Percentiles rank a stretch among this genome's conserved stretches.
phyloP scores from a whole-genome alignment of 306 rosid genomes.

The Fragaria vesca region DNA sequence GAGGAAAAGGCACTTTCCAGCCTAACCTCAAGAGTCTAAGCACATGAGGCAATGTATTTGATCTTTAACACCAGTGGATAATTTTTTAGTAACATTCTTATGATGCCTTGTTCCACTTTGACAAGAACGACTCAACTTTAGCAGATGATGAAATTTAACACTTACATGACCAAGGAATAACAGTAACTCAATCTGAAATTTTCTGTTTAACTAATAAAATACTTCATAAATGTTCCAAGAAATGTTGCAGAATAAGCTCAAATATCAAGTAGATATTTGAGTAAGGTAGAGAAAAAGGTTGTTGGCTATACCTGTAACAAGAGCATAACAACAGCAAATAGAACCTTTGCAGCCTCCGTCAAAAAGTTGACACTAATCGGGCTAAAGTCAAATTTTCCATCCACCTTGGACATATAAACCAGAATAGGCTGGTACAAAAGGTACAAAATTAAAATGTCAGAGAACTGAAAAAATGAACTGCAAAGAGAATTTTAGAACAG shows the following conservation, averaged over 20 bases:
- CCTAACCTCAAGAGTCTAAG: background rate
- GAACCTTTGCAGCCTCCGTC: constrained; percentile 82
- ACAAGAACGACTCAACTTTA: background rate
- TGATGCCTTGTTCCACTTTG: constrained; percentile 5
- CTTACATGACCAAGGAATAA: background rate
- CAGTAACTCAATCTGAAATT: constrained; percentile 3
- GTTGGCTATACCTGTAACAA: constrained; percentile 62
- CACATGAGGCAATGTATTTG: background rate
- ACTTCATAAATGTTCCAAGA: constrained; percentile 5
- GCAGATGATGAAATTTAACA: background rate
- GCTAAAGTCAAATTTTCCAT: constrained; percentile 96
- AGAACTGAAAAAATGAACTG: background rate
- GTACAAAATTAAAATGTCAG: constrained; percentile 27
- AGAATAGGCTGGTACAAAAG: constrained; percentile 77
- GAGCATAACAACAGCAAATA: constrained; percentile 93
- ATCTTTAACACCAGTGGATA: background rate
- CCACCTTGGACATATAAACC: constrained; percentile 99
- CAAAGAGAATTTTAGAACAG: background rate
- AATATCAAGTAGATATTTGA: background rate
- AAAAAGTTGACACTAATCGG: constrained; percentile 98
- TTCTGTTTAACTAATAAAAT: background rate
- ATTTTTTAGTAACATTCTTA: background rate
- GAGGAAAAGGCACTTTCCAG: background rate
- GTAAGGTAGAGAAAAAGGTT: constrained; percentile 14
- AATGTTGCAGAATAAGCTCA: background rate